phyloP scores from a whole-genome alignment of 1,139 yeast genomes.

The Wickerhamiella pararugosa region DNA sequence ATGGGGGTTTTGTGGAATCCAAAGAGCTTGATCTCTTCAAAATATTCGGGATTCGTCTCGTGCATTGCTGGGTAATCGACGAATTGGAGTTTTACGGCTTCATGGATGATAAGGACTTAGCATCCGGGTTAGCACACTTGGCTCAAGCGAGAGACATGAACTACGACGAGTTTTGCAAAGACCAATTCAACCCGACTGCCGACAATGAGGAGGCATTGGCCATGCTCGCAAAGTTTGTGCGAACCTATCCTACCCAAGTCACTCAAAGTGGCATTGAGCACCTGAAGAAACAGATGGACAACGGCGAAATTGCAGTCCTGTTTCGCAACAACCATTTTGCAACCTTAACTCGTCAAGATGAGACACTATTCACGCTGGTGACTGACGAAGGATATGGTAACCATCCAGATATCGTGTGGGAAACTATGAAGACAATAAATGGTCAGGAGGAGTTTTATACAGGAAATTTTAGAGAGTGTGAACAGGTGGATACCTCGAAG shows the following conservation, averaged over 20 bases:
- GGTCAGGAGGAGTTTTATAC: slow-evolving; percentile 14
- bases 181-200: too few relatives aligned
- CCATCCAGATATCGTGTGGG: slow-evolving; percentile 13
- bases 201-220: too few relatives aligned
- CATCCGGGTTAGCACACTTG: too few relatives aligned
- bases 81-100: too few relatives aligned
- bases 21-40: slow-evolving; percentile 31
- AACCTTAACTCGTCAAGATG: slow-evolving; percentile 10
- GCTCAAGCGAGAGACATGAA: too few relatives aligned
- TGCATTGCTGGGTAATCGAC: slow-evolving; percentile 16
- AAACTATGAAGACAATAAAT: slow-evolving; percentile 6
- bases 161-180: too few relatives aligned
- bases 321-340: slow-evolving; percentile 17
- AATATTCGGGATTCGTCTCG: slow-evolving; percentile 10
- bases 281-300: slow-evolving; percentile 2
- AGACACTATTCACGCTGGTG: slow-evolving; percentile 9
- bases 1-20: slow-evolving; percentile 43
- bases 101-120: too few relatives aligned
- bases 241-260: slow-evolving; percentile 11
- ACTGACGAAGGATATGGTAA: slow-evolving; percentile 13
- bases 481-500: slow-evolving; percentile 6
- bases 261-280: slow-evolving; percentile 9
- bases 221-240: slow-evolving; percentile 7
- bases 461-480: slow-evolving; percentile 4
- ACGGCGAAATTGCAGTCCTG: slow-evolving; percentile 10